Conservation (phyloP, 495 filamentous ascomycete species). For the Corynascus novoguineensis region DNA sequence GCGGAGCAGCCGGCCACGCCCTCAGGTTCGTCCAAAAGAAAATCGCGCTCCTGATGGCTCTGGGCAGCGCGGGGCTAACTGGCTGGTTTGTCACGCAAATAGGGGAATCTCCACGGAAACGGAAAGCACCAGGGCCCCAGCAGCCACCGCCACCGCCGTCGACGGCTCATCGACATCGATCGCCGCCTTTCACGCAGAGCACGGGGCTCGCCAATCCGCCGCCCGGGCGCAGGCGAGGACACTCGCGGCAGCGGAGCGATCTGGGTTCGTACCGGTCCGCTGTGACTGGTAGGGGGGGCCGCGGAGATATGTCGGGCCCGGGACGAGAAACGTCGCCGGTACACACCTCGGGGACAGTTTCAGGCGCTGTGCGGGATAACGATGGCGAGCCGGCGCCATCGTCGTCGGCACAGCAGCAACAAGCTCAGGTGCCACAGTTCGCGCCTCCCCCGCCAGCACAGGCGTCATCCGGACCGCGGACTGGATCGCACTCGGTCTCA, state of each 20-base stretch:
- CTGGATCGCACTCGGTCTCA: conserved; percentile 43
- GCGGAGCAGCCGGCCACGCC: conserved; percentile 58
- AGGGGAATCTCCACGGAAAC: conserved; percentile 65
- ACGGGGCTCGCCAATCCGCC: conserved; percentile 51
- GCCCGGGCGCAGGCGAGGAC: conserved; percentile 55
- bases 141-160: conserved; percentile 52
- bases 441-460: conserved; percentile 12
- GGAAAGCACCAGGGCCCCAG: conserved; percentile 63
- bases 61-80: conserved; percentile 42
- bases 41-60: conserved; percentile 46
- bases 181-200: conserved; percentile 53
- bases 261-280: conserved; percentile 46
- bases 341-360: conserved; percentile 28
- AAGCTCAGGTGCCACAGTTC: conserved; percentile 4
- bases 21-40: conserved; percentile 60
- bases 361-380: conserved; percentile 14
- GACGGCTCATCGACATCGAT: conserved; percentile 46
- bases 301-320: conserved; percentile 33
- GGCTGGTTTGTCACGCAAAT: conserved; percentile 40
- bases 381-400: conserved; percentile 19
- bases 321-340: conserved; percentile 42
- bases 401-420: conserved; percentile 14
- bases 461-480: conserved; percentile 22
- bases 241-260: conserved; percentile 67
- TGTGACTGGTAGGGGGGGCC: conserved; percentile 35